Evolutionary conservation across 1,284 basidiomycete species (phyloP), one percentile per base, ranked within the genome.

Genomic region (Omphalotus olearius): DNA sequence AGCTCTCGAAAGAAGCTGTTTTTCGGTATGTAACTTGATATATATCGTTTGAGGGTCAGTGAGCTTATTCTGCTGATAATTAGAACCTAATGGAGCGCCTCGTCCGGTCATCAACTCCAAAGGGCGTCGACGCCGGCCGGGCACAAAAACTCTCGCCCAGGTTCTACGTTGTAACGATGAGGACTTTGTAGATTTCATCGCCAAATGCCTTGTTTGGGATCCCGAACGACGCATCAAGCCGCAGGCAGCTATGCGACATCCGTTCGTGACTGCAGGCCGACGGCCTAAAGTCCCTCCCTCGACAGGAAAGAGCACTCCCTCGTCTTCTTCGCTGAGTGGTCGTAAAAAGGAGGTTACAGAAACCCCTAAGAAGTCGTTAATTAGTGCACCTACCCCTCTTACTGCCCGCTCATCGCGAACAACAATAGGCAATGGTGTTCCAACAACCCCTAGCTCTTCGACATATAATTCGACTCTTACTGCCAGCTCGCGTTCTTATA

Each of bases 191-290:
- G 91, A 96, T 68, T 92, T 99, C 64, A 91, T 99, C 57, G 78
- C 90, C 2, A 98, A 96, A 66, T 99, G 97, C 69, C 77, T 99
- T 20, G 81, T 91, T 13, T 99, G 96, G 97, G 97, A 99, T 71
- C 97, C 97, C 1, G 96, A 99, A 64, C 82, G 92, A 53, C 81
- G 97, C 37, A 79, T 99, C 64, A 98, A 98, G 69, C 96, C 96
- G 1, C 91, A 95, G 60, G 82, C 88, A 13, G 96, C 97, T 1
- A 72, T 95, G 71, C 83, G 91, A n/a, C 93, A 96, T 70, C 88
- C 91, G 9, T 97, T 93, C 73, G 78, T 95, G 54, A 76, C 85
- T 18, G 79, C 82, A 25, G 79, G 88, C 36, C 75, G 81, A 48
- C 79, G 78, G 50, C 58, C 67, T 16, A 85, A 79, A 65, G 66